A percentile compares a stretch with the other conserved stretches of the same genome.
Evolutionary conservation across 1,284 basidiomycete genomes (phyloP).

Genomic region (Pseudozyma sp.): DNA sequence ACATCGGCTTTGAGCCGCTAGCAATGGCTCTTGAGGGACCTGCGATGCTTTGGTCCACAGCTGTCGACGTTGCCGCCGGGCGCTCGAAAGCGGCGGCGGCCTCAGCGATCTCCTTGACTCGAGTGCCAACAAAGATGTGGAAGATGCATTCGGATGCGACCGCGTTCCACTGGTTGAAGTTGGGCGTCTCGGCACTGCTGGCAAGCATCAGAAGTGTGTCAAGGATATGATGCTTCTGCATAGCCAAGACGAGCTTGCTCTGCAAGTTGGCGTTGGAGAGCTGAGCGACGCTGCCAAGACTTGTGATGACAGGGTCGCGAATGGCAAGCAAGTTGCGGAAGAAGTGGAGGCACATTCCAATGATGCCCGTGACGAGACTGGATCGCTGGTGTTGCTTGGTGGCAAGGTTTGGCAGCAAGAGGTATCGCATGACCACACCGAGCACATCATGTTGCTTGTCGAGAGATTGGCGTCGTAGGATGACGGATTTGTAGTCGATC

Average conservation of each 20-base stretch:
- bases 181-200: constrained; percentile 59
- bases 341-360: constrained; percentile 67
- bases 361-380: constrained; percentile 61
- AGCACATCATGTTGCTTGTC: constrained; percentile 56
- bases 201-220: constrained; percentile 66
- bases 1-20: constrained; percentile 9
- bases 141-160: constrained; percentile 65
- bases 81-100: not conserved
- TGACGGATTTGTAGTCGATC: constrained; percentile 65
- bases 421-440: constrained; percentile 55
- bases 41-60: not conserved
- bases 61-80: not conserved
- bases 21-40: constrained; percentile 5
- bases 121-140: constrained; percentile 62
- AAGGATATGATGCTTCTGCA: constrained; percentile 59
- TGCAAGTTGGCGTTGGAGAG: constrained; percentile 63
- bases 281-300: constrained; percentile 51
- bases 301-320: constrained; percentile 59
- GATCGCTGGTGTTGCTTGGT: constrained; percentile 59
- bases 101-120: constrained; percentile 42
- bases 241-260: constrained; percentile 56
- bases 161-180: constrained; percentile 63
- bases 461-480: constrained; percentile 55
- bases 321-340: constrained; percentile 68
- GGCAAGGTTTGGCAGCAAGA: constrained; percentile 62